A percentile compares a stretch with the other conserved stretches of the same genome.
phyloP scores from a whole-genome alignment of 2,329 filamentous ascomycete genomes.

The Metarhizium rileyi region DNA sequence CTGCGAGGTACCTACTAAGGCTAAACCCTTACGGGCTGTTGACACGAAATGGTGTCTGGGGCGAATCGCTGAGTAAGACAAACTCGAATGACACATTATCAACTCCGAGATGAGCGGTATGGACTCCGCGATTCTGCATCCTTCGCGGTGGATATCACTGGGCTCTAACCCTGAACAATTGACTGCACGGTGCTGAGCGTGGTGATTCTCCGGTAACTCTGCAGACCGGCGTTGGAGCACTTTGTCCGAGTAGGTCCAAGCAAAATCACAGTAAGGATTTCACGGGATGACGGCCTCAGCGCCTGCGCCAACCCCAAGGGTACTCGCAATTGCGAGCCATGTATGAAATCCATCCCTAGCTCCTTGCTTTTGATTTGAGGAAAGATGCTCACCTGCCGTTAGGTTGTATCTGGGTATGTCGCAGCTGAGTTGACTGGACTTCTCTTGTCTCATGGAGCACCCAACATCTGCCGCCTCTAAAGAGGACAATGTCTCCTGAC shows the following conservation, averaged over 20 bases:
- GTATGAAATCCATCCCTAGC: slow-evolving; percentile 45
- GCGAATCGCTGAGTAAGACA: no score
- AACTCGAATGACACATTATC: no score
- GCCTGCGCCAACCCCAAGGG: slow-evolving; percentile 44
- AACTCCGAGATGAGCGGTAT: no score
- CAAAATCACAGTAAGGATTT: background rate
- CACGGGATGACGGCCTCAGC: background rate
- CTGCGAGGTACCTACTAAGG: no score
- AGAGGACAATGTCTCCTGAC: background rate
- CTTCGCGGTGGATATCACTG: no score
- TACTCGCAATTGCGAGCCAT: slow-evolving; percentile 90
- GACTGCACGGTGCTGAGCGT: no score
- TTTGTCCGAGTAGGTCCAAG: slow-evolving; percentile 13
- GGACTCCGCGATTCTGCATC: no score
- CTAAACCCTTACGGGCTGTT: no score
- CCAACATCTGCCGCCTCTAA: background rate
- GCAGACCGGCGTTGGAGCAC: background rate
- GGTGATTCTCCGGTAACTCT: no score
- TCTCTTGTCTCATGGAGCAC: background rate
- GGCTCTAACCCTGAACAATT: no score
- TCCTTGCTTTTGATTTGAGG: background rate
- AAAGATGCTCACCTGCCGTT: background rate
- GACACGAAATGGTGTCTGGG: no score
- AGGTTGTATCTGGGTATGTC: slow-evolving; percentile 35
- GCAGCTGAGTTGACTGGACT: background rate